These are phyloP conservation scores for Orobanche coerulescens DNA, from an alignment of 257 asterid species.

Conservation along the genomic window DNA sequence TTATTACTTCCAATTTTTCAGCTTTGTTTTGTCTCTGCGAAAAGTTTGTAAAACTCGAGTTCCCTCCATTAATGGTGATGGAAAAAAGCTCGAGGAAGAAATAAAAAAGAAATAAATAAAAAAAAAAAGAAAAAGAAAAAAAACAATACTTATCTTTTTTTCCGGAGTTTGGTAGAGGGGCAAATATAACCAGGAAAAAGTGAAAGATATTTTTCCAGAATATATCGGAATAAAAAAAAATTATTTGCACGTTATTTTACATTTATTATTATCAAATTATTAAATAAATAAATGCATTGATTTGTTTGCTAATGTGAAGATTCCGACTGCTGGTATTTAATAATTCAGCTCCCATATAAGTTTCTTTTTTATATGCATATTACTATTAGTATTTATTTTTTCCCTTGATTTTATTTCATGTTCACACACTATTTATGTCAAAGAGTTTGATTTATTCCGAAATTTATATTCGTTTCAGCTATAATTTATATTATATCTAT, in stretches of 20 bases:
- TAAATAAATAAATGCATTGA: constrained; percentile 20
- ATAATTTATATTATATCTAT: no score
- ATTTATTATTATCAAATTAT: neutral
- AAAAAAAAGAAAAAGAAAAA: constrained; percentile 20
- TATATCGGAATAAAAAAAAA: neutral
- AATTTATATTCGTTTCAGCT: no score
- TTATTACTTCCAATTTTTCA: constrained; percentile 14
- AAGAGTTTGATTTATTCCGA: no score
- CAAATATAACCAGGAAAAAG: constrained; percentile 20
- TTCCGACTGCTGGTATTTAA: constrained; percentile 1
- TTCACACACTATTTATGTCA: no score
- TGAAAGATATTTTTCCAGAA: constrained; percentile 16
- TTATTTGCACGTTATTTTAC: constrained; percentile 21
- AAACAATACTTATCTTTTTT: constrained; percentile 32
- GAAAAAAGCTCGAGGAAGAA: neutral
- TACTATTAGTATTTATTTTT: no score
- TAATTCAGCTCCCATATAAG: neutral
- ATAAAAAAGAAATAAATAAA: no score
- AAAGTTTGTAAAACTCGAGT: constrained; percentile 42
- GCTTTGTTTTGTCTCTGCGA: constrained; percentile 21
- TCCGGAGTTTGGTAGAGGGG: constrained; percentile 29
- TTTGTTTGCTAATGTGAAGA: constrained; percentile 34
- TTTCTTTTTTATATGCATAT: no score
- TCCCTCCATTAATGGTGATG: constrained; percentile 63
- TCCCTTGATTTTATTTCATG: no score